phyloP scores from a whole-genome alignment of 2,329 filamentous ascomycete genomes.

The Parastagonospora avenae region DNA sequence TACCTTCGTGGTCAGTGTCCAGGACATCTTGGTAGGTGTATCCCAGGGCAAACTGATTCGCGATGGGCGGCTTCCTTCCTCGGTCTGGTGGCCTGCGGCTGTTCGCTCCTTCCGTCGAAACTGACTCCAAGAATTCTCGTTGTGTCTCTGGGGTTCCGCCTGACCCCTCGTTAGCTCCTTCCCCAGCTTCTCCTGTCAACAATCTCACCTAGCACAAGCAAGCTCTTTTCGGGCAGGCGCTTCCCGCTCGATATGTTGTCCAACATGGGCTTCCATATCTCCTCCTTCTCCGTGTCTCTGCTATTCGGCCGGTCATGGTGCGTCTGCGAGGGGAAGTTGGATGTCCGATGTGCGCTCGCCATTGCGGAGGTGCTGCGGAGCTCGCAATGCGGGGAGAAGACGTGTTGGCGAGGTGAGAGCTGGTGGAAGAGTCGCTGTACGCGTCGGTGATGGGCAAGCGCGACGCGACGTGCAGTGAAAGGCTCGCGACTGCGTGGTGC shows the following conservation, averaged over 20 bases:
- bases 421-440: not conserved
- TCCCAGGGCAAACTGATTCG: slow-evolving; percentile 88
- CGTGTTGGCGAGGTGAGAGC: slow-evolving; percentile 1
- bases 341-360: slow-evolving; percentile 39
- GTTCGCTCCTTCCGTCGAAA: slow-evolving; percentile 46
- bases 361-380: slow-evolving; percentile 40
- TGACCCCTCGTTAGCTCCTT: slow-evolving; percentile 45
- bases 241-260: slow-evolving; percentile 89
- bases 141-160: slow-evolving; percentile 83
- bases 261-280: slow-evolving; percentile 94
- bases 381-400: slow-evolving; percentile 4
- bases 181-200: slow-evolving; percentile 11
- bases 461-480: slow-evolving; percentile 17
- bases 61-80: slow-evolving; percentile 70
- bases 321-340: slow-evolving; percentile 36
- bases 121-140: slow-evolving; percentile 74
- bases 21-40: slow-evolving; percentile 96
- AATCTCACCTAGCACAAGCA: slow-evolving; percentile 77
- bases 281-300: slow-evolving; percentile 74
- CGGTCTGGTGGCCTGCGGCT: slow-evolving; percentile 59
- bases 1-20: slow-evolving; percentile 91
- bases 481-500: slow-evolving; percentile 19
- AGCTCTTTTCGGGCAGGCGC: slow-evolving; percentile 86
- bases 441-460: slow-evolving; percentile 2
- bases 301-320: slow-evolving; percentile 47